These are phyloP conservation scores for Cercospora brassicicola DNA, from an alignment of 2,329 filamentous ascomycete genomes.

Conservation along the genomic window DNA sequence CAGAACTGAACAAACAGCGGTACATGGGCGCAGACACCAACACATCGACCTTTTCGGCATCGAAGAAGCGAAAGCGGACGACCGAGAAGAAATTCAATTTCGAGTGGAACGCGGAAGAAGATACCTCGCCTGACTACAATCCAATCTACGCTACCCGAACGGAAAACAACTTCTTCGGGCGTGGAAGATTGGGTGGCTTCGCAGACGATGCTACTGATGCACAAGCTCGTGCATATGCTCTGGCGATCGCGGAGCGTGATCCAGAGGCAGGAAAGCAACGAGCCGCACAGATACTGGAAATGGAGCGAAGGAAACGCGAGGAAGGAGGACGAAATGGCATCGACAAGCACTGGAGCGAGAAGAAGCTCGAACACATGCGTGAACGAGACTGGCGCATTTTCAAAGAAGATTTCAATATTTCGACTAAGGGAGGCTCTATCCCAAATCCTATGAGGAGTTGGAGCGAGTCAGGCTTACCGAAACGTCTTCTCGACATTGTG, in stretches of 20 bases:
- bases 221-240: conserved; percentile 58
- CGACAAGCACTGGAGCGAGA: conserved; percentile 95
- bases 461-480: conserved; percentile 79
- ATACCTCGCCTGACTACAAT: conserved; percentile 82
- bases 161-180: conserved; percentile 68
- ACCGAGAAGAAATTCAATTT: conserved; percentile 99
- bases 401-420: conserved; percentile 98
- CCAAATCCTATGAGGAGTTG: conserved; percentile 96
- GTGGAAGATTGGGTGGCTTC: conserved; percentile 67
- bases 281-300: conserved; percentile 78
- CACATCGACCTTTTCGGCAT: conserved; percentile 83
- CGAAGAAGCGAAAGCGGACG: conserved; percentile 91
- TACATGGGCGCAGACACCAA: conserved; percentile 93
- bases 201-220: conserved; percentile 57
- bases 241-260: conserved; percentile 73
- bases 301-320: conserved; percentile 75
- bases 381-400: conserved; percentile 99
- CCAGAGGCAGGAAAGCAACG: conserved; percentile 71
- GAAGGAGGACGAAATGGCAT: conserved; percentile 70
- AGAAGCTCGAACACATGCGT: conserved; percentile 87
- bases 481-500: conserved; percentile 76
- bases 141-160: conserved; percentile 71
- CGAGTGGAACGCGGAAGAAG: conserved; percentile 93
- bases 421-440: conserved; percentile 85
- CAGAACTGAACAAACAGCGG: conserved; percentile 70